A percentile compares a stretch with the other conserved stretches of the same genome.
Evolutionary conservation across 1,139 yeast species (phyloP).

Genomic region (Blastobotrys raffinosifermentans): DNA sequence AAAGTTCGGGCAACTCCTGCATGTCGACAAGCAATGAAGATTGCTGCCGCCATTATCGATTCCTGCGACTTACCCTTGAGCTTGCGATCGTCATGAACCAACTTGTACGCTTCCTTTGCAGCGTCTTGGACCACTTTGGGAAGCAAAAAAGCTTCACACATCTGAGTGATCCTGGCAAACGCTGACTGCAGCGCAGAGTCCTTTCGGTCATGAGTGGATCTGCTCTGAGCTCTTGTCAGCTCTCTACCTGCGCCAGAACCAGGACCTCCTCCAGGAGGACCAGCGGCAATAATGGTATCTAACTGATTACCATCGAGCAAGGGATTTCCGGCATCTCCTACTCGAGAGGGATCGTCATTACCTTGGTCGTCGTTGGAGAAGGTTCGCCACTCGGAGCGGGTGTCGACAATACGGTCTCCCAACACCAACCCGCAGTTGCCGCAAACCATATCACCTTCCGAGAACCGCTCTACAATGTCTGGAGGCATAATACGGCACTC

Average conservation of each 20-base stretch:
- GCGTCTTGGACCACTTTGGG: conserved; percentile 96
- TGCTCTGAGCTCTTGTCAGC: conserved; percentile 82
- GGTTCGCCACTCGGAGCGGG: conserved; percentile 98
- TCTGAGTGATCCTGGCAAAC: conserved; percentile 83
- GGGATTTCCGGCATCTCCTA: conserved; percentile 98
- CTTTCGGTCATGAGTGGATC: conserved; percentile 67
- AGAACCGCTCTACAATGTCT: conserved; percentile 86
- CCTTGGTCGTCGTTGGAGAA: conserved; percentile 93
- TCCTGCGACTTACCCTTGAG: conserved; percentile 90
- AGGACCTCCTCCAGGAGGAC: conserved; percentile 39
- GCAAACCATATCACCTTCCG: conserved; percentile 97
- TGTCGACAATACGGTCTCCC: conserved; percentile 88
- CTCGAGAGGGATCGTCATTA: conserved; percentile 98
- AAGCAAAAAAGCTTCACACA: conserved; percentile 94
- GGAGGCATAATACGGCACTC: conserved; percentile 96
- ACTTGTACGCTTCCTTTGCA: conserved; percentile 91
- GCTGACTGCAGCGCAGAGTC: conserved; percentile 88
- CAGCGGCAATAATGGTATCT: conserved; percentile 86
- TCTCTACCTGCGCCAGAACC: conserved; percentile 72
- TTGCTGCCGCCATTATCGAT: conserved; percentile 94
- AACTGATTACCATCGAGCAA: conserved; percentile 85
- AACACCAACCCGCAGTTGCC: conserved; percentile 93
- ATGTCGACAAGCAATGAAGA: conserved; percentile 89
- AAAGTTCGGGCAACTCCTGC: conserved; percentile 93
- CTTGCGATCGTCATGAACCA: conserved; percentile 83